Percentiles rank a stretch among this genome's conserved stretches.
These are phyloP conservation scores for Leonotis leonurus DNA, from an alignment of 257 asterid genomes.

Conservation along the genomic window DNA sequence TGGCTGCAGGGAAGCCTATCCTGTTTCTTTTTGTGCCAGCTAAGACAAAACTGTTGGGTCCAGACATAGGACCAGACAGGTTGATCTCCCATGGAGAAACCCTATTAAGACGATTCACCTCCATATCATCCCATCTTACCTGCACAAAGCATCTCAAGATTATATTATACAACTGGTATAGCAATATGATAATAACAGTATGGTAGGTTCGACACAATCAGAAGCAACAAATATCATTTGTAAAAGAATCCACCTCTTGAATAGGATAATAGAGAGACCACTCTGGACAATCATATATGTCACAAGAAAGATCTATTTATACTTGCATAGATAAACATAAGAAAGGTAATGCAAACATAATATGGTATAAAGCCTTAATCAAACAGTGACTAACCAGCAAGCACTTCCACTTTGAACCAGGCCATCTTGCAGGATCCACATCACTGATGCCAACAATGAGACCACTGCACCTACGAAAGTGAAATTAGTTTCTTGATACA, in stretches of 20 bases:
- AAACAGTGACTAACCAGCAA: slow-evolving; percentile 50
- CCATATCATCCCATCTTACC: slow-evolving; percentile 98
- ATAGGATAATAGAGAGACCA: not conserved
- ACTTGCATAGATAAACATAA: not conserved
- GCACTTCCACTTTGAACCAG: slow-evolving; percentile 93
- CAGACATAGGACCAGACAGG: slow-evolving; percentile 52
- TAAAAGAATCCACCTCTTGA: not conserved
- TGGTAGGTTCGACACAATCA: not conserved
- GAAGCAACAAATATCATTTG: not conserved
- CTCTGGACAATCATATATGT: not conserved
- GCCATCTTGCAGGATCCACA: slow-evolving; percentile 83
- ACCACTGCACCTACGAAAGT: slow-evolving; percentile 62
- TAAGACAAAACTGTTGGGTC: slow-evolving; percentile 48
- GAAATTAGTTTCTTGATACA: slow-evolving; percentile 3
- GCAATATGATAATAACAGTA: too few relatives aligned
- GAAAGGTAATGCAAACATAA: not conserved
- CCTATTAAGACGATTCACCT: slow-evolving; percentile 57
- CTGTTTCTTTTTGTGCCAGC: slow-evolving; percentile 77
- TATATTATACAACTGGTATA: too few relatives aligned
- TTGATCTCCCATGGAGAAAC: slow-evolving; percentile 99
- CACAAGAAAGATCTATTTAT: too few relatives aligned
- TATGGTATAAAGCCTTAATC: not conserved
- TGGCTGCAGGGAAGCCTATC: slow-evolving; percentile 46
- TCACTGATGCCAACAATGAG: slow-evolving; percentile 66
- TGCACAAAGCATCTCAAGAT: slow-evolving; percentile 23